phyloP scores from a whole-genome alignment of 1,139 yeast species.

The Taphrina pruni region DNA sequence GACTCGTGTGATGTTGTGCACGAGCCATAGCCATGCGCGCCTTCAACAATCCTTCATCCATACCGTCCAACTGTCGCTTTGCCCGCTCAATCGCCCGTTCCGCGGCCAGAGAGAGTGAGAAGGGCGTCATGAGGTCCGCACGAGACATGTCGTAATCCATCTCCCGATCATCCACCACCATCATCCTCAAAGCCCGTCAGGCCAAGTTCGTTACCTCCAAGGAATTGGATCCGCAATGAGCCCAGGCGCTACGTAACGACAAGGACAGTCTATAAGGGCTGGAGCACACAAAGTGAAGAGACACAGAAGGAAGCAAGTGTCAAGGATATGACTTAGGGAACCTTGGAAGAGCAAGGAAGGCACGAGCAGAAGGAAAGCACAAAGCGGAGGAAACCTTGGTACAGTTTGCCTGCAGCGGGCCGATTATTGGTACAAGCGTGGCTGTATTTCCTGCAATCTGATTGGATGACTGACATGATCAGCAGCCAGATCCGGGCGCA shows the following conservation, averaged over 20 bases:
- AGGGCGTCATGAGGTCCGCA: constrained; percentile 41
- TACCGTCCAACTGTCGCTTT: constrained; percentile 34
- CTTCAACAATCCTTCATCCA: constrained; percentile 26
- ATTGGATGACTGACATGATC: background rate
- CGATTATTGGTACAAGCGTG: too few species aligned
- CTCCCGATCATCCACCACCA: background rate
- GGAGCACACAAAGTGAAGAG: too few species aligned
- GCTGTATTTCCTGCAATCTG: background rate
- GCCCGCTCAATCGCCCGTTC: constrained; percentile 37
- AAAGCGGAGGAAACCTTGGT: background rate
- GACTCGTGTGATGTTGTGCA: background rate
- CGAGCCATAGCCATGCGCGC: constrained; percentile 29
- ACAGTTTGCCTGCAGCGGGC: too few species aligned
- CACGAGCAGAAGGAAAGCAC: background rate
- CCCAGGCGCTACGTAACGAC: too few species aligned
- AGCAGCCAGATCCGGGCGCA: constrained; percentile 7
- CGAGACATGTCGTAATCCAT: constrained; percentile 27
- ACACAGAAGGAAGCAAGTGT: too few species aligned
- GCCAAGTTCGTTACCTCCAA: background rate
- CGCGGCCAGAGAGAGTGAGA: constrained; percentile 34
- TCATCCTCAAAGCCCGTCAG: background rate
- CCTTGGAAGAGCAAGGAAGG: background rate
- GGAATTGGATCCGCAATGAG: too few species aligned
- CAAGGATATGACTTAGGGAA: background rate
- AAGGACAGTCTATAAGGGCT: too few species aligned